Conservation (phyloP, 1,284 basidiomycete genomes). For the Heliocybe sulcata region DNA sequence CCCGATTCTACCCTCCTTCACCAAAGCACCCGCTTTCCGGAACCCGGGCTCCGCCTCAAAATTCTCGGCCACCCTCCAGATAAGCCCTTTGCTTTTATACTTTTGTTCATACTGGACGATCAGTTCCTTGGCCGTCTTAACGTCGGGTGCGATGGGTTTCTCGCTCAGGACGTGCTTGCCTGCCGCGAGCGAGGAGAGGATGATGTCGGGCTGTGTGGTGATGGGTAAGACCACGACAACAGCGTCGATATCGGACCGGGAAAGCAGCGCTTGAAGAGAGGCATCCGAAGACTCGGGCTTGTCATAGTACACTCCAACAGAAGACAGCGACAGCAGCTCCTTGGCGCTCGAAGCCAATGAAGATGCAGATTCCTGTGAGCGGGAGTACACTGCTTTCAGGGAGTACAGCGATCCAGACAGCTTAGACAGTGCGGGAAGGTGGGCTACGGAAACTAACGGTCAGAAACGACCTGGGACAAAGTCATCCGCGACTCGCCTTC, state of each 20-base stretch:
- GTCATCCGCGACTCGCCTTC: conserved; percentile 39
- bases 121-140: conserved; percentile 53
- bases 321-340: conserved; percentile 31
- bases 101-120: conserved; percentile 58
- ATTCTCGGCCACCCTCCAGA: conserved; percentile 87
- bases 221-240: conserved; percentile 80
- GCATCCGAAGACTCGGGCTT: conserved; percentile 27
- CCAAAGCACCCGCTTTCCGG: conserved; percentile 43
- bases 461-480: conserved; percentile 3
- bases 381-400: conserved; percentile 75
- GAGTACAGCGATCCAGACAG: conserved; percentile 36
- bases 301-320: conserved; percentile 49
- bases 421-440: conserved; percentile 62
- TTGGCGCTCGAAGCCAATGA: conserved; percentile 40
- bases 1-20: conserved; percentile 55
- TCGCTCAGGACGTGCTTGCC: conserved; percentile 85
- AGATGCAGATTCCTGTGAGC: conserved; percentile 55
- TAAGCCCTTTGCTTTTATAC: conserved; percentile 63
- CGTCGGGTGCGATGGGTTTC: conserved; percentile 77
- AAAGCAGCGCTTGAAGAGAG: conserved; percentile 55
- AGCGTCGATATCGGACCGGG: conserved; percentile 56
- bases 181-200: conserved; percentile 54
- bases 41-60: conserved; percentile 65
- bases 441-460: conserved; percentile 35
- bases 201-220: conserved; percentile 58